A percentile compares a stretch with the other conserved stretches of the same genome.
phyloP scores from a whole-genome alignment of 1,284 basidiomycete genomes.

The Hypsizygus ulmarius region DNA sequence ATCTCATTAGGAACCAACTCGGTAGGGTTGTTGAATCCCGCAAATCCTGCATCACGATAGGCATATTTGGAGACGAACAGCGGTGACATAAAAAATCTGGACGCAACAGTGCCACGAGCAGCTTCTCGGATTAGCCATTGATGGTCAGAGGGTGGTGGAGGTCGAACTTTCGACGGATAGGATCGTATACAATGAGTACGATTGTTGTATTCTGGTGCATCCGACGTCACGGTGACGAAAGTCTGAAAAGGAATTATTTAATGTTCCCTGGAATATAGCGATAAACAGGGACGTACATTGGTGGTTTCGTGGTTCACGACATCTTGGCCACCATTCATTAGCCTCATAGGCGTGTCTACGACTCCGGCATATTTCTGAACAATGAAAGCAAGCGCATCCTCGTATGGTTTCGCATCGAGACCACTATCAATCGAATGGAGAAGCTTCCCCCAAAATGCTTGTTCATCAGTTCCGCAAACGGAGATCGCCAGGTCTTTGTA shows the following conservation, averaged over 20 bases:
- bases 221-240: constrained; percentile 22
- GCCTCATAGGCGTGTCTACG: background rate
- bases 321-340: constrained; percentile 1
- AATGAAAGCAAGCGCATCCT: constrained; percentile 2
- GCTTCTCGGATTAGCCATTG: constrained; percentile 24
- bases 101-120: constrained; percentile 20
- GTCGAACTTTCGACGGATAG: constrained; percentile 13
- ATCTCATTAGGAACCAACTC: constrained; percentile 17
- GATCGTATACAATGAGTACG: constrained; percentile 20
- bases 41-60: constrained; percentile 24
- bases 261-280: background rate
- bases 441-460: constrained; percentile 12
- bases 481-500: constrained; percentile 20
- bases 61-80: constrained; percentile 14
- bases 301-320: constrained; percentile 5
- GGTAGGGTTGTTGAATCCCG: constrained; percentile 25
- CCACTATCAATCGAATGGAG: constrained; percentile 2
- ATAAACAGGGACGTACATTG: constrained; percentile 1
- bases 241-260: constrained; percentile 11
- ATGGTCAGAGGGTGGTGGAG: constrained; percentile 13
- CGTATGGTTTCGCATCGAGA: constrained; percentile 6
- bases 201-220: constrained; percentile 22
- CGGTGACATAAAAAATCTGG: constrained; percentile 18
- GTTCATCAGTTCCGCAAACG: constrained; percentile 15
- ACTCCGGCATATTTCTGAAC: constrained; percentile 7